These are phyloP conservation scores for Coemansia sp. DNA, from an alignment of 192 early-diverging fungal genomes.

Conservation along the genomic window DNA sequence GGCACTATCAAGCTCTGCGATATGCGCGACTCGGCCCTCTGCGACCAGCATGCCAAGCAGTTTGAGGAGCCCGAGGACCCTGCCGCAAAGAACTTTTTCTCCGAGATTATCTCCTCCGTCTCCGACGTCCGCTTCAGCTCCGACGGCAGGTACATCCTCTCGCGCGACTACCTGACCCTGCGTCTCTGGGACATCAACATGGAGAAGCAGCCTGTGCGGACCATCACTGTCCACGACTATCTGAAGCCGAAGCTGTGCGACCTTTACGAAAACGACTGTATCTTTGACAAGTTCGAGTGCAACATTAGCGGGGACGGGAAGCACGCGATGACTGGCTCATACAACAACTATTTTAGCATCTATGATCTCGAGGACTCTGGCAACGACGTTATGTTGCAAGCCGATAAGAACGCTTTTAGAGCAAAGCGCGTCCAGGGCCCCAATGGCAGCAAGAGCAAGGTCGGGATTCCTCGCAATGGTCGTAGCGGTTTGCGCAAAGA, in stretches of 20 bases:
- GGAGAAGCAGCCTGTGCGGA: conserved; percentile 89
- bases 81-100: conserved; percentile 96
- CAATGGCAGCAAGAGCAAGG: conserved; percentile 55
- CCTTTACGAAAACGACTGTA: conserved; percentile 99
- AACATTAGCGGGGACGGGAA: conserved; percentile 92
- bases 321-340: conserved; percentile 95
- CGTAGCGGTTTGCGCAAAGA: conserved; percentile 62
- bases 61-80: conserved; percentile 97
- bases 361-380: conserved; percentile 78
- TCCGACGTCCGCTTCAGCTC: conserved; percentile 95
- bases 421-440: conserved; percentile 78
- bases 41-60: conserved; percentile 90
- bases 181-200: conserved; percentile 99
- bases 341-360: conserved; percentile 99
- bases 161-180: conserved; percentile 94
- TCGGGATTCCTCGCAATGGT: conserved; percentile 57
- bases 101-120: conserved; percentile 98
- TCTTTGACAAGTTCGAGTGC: conserved; percentile 99
- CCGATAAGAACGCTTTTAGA: conserved; percentile 97
- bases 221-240: conserved; percentile 96
- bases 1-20: conserved; percentile 97
- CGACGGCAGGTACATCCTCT: conserved; percentile 95
- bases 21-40: conserved; percentile 92
- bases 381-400: conserved; percentile 85
- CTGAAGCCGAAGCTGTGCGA: conserved; percentile 95